Percentiles rank a stretch among this genome's conserved stretches.
Conservation (phyloP, 306 rosid species). For the Cyclanthera cordifolia region DNA sequence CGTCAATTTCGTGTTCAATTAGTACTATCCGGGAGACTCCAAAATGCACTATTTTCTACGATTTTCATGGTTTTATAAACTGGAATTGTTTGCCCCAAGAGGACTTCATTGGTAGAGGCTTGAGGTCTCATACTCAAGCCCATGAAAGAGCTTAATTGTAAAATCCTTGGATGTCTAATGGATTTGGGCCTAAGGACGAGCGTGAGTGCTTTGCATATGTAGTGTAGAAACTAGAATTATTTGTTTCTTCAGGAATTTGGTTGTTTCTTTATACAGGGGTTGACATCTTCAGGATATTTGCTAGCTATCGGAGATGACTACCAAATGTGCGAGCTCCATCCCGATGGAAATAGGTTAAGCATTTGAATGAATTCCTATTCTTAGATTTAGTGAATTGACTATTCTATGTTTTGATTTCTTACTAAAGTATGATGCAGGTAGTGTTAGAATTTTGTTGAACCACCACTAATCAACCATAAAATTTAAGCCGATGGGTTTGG, state of each 20-base stretch:
- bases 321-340: conserved; percentile 86
- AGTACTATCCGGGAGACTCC: neutral
- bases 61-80: neutral
- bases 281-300: conserved; percentile 59
- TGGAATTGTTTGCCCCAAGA: neutral
- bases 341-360: conserved; percentile 79
- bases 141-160: no score
- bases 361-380: neutral
- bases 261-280: conserved; percentile 33
- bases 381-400: neutral
- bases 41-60: neutral
- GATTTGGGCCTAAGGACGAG: no score
- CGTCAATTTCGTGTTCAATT: neutral
- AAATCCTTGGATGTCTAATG: no score
- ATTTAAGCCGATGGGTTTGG: no score
- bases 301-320: conserved; percentile 72
- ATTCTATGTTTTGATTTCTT: neutral
- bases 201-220: no score
- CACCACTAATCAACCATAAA: no score
- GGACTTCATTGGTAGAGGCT: no score
- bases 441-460: no score
- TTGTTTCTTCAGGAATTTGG: neutral
- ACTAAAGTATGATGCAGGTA: neutral
- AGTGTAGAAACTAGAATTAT: neutral
- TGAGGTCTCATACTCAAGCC: no score